phyloP scores from a whole-genome alignment of 495 filamentous ascomycete genomes.

The Podospora pseudocomata region DNA sequence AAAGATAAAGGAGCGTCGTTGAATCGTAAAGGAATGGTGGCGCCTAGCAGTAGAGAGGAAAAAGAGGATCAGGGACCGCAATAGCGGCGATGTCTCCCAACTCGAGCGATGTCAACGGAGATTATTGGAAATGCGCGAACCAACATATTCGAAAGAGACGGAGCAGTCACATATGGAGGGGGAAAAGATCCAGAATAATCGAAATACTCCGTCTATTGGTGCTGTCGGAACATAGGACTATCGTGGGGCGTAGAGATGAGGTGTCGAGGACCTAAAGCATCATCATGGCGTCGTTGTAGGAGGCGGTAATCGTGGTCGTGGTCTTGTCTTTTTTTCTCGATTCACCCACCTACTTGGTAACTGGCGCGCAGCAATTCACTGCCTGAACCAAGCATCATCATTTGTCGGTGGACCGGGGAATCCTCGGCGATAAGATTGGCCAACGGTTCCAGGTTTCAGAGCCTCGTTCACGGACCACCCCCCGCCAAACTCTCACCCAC shows the following conservation, averaged over 20 bases:
- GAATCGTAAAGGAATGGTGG: conserved; percentile 3
- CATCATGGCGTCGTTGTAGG: neutral
- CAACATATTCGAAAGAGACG: conserved; percentile 33
- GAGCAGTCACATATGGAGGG: conserved; percentile 26
- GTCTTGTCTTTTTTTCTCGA: neutral
- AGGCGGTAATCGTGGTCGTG: neutral
- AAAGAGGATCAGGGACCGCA: conserved; percentile 23
- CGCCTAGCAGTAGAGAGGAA: neutral
- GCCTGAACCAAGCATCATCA: neutral
- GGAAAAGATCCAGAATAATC: conserved; percentile 1
- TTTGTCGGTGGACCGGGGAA: conserved; percentile 14
- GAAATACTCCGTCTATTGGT: conserved; percentile 1
- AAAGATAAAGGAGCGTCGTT: conserved; percentile 14
- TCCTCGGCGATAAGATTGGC: conserved; percentile 8
- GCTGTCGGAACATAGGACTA: neutral
- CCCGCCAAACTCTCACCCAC: conserved; percentile 1
- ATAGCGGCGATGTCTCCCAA: conserved; percentile 26
- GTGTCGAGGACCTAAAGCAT: neutral
- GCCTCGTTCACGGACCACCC: conserved; percentile 9
- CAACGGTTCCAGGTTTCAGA: neutral
- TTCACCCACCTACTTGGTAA: neutral
- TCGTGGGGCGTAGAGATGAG: neutral
- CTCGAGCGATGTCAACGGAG: conserved; percentile 34
- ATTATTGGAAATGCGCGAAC: conserved; percentile 26
- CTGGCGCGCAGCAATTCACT: neutral